Percentiles rank a stretch among this genome's conserved stretches.
phyloP scores from a whole-genome alignment of 176 grass and related monocot genomes.

The Phoenix dactylifera region DNA sequence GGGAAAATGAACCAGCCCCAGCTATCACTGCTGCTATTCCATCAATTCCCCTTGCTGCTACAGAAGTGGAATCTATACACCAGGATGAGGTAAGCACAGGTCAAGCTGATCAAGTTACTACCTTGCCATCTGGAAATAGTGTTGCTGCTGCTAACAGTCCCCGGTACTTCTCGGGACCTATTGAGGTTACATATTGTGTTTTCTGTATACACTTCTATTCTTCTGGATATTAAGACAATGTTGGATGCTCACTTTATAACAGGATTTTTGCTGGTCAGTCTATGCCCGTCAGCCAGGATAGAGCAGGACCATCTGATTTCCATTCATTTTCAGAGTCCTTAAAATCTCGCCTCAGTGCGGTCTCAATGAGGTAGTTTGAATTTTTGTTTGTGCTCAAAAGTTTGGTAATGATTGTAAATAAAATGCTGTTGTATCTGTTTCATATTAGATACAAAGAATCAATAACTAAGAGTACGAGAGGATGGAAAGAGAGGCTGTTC shows the following conservation, averaged over 20 bases:
- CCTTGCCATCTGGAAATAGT: slow-evolving; percentile 36
- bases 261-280: slow-evolving; percentile 51
- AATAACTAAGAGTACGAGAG: slow-evolving; percentile 87
- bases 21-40: slow-evolving; percentile 23
- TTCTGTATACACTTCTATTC: too few species aligned
- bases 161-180: slow-evolving; percentile 24
- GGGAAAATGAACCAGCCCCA: slow-evolving; percentile 29
- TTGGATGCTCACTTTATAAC: not conserved
- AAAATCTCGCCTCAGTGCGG: slow-evolving; percentile 77
- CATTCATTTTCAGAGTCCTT: slow-evolving; percentile 79
- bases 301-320: slow-evolving; percentile 59
- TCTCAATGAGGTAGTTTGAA: slow-evolving; percentile 62
- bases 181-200: too few species aligned
- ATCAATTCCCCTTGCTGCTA: slow-evolving; percentile 25
- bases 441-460: slow-evolving; percentile 80
- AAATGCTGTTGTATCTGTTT: not conserved
- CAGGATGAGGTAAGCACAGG: slow-evolving; percentile 32
- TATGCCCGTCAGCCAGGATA: slow-evolving; percentile 47
- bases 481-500: slow-evolving; percentile 87
- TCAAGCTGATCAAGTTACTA: slow-evolving; percentile 43
- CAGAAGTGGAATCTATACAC: slow-evolving; percentile 22
- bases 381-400: too few species aligned
- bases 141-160: slow-evolving; percentile 35
- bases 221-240: too few species aligned
- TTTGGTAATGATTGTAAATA: too few species aligned